Evolutionary conservation across 179 eudicot genomes (phyloP), one percentile per base, ranked within the genome.

Genomic region (Nepenthes alata): DNA sequence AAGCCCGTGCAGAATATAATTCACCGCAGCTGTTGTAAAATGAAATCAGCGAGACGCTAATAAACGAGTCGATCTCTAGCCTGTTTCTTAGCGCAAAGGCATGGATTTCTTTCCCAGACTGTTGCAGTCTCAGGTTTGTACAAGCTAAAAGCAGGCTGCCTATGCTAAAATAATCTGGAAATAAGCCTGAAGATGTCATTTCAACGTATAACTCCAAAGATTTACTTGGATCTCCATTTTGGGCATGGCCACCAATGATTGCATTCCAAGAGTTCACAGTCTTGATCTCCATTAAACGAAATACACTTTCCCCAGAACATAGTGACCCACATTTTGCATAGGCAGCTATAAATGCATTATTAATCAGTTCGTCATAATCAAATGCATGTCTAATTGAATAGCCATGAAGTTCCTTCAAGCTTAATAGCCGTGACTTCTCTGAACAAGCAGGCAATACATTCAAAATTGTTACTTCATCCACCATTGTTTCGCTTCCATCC

Each of bases 261-360:
- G 88, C 86, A 77, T 82, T 87, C 86, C 86, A 85, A 63, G 88
- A 80, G 72, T 80, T 75, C 63, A 78, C 67, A 3, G 75, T 74
- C 69, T 77, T 82, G 50, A 53, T 68, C 59, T 75, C 57, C 50
- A 68, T 73, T 3, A 41, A 62, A 63, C 55, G 35, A 59, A 82
- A 82, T 41, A 79, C 75, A 60, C 52, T 41, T 57, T 74, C 72
- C 61, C 83, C 84, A 58, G 47, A 74, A 58, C 45, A 57, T 53
- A 82, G 55, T 6, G 71, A 63, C 47, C 76, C 85, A 62, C 88
- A 87, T 71, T 74, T 87, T 55, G 86, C 81, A 71, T 87, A 87
- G 60, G 83, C 80, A 52, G 81, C 61, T 61, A 87, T 72, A 50
- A 82, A 72, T 61, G 84, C 72, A 67, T 85, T 87, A 35, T 74